Evolutionary conservation across 768 basidiomycete genomes (phyloP).

Genomic region (Tylopilus plumbeoviolaceoides): DNA sequence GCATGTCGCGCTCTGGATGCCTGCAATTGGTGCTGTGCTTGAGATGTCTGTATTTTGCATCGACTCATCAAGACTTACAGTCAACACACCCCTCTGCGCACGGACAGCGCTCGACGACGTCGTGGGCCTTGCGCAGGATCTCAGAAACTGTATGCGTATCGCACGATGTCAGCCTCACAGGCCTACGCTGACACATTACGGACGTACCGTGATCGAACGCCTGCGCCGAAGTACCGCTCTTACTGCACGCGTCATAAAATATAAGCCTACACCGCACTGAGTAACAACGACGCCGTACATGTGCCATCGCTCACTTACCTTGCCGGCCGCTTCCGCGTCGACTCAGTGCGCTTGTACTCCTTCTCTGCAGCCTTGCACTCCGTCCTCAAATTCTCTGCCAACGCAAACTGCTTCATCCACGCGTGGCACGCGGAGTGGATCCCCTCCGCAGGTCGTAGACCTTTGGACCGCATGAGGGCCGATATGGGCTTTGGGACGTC

Average conservation of each 20-base stretch:
- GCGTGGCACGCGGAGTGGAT: slow-evolving; percentile 88
- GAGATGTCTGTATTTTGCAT: not conserved
- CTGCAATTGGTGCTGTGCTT: slow-evolving; percentile 32
- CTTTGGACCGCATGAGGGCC: slow-evolving; percentile 47
- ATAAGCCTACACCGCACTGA: slow-evolving; percentile 50
- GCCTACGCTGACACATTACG: not conserved
- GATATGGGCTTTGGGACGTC: slow-evolving; percentile 60
- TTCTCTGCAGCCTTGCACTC: slow-evolving; percentile 83
- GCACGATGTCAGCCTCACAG: not conserved
- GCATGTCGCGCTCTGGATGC: slow-evolving; percentile 63
- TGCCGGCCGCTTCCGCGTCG: slow-evolving; percentile 63
- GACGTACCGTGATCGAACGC: slow-evolving; percentile 77
- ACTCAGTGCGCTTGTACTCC: slow-evolving; percentile 53
- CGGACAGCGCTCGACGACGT: slow-evolving; percentile 53
- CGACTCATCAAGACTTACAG: slow-evolving; percentile 42
- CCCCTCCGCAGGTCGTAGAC: slow-evolving; percentile 67
- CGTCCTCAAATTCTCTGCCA: slow-evolving; percentile 67
- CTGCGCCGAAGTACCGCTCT: slow-evolving; percentile 68
- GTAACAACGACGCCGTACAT: not conserved
- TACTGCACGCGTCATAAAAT: slow-evolving; percentile 72
- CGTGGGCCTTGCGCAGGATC: slow-evolving; percentile 55
- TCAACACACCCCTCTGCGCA: slow-evolving; percentile 68
- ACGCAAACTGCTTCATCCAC: slow-evolving; percentile 69
- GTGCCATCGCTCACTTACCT: slow-evolving; percentile 9
- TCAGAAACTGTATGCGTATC: slow-evolving; percentile 42